Evolutionary conservation across 768 basidiomycete genomes (phyloP).

Genomic region (Mycena galericulata): DNA sequence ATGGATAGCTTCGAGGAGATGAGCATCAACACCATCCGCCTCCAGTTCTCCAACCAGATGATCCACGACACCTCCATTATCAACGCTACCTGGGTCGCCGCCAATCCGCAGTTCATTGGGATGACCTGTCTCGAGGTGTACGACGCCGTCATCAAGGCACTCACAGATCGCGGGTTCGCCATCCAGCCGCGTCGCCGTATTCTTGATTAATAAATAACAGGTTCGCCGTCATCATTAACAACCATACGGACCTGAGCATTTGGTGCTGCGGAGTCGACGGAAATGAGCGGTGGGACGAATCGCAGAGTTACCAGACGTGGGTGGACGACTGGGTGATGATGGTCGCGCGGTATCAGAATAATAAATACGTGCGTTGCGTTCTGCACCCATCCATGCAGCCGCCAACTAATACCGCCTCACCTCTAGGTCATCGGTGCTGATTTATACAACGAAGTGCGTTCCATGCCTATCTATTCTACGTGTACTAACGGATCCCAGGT

Average conservation of each 20-base stretch:
- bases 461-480: no score
- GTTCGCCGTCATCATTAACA: constrained; percentile 33
- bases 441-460: constrained; percentile 21
- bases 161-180: constrained; percentile 30
- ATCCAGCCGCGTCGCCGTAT: no score
- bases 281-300: constrained; percentile 34
- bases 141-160: constrained; percentile 30
- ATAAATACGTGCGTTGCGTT: constrained; percentile 15
- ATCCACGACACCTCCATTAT: constrained; percentile 27
- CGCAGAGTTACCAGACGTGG: constrained; percentile 22
- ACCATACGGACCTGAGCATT: constrained; percentile 24
- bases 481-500: not conserved
- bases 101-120: constrained; percentile 36
- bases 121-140: constrained; percentile 32
- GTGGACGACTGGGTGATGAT: constrained; percentile 30
- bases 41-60: constrained; percentile 33
- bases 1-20: constrained; percentile 31
- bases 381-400: no score
- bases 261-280: constrained; percentile 36
- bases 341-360: constrained; percentile 26
- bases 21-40: constrained; percentile 30
- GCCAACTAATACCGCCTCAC: no score
- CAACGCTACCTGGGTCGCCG: constrained; percentile 27
- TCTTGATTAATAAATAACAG: constrained; percentile 26
- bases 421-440: constrained; percentile 19